Base-by-base conservation (phyloP, 441 rosid genomes). In the Brassica balearica region DNA sequence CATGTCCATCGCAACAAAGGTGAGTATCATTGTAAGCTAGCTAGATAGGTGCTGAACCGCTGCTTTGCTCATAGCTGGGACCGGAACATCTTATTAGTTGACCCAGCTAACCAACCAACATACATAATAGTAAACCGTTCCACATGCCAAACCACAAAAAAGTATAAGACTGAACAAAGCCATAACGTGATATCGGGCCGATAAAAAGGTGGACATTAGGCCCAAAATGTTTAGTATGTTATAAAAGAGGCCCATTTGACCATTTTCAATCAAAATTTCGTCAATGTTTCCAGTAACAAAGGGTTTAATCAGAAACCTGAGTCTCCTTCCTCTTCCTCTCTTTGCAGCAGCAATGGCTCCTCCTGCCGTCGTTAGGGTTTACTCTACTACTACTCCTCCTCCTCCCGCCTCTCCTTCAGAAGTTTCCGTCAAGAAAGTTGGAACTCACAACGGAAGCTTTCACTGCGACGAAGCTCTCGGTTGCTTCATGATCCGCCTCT, bases 391-490 rank as follows among this genome's bases (percentile, higher is more conserved):
- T 9, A 6, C 58, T 15, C 8, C 51, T 12, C 1, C 38, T 29
- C 80, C 82, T 56, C 83, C 87, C 51, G 78, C 81, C 22, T 73
- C 17, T 25, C 82, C 81, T 41, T 71, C 17, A 11, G 62, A 79
- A 8, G 51, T 71, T 8, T 81, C 91, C 59, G 68, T 69, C 3
- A 96, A 90, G 87, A 91, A 87, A 67, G 90, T 96, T 3, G 99
- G 98, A 61, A 92, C 97, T 48, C 97, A 91, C 82, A 91, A 92
- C 61, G 98, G 98, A 41, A 90, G 92, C 88, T 96, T 96, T 83
- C 95, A 92, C 85, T 92, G 97, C 81, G 97, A 94, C 70, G 97
- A 94, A 77, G 97, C 98, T 67, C 98, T 94, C 81, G 96, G 97
- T 75, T 94, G 95, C 88, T 92, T 96, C 91, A 90, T 96, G 96